phyloP scores from a whole-genome alignment of 345 rosid species.

The Sonneratia alba region DNA sequence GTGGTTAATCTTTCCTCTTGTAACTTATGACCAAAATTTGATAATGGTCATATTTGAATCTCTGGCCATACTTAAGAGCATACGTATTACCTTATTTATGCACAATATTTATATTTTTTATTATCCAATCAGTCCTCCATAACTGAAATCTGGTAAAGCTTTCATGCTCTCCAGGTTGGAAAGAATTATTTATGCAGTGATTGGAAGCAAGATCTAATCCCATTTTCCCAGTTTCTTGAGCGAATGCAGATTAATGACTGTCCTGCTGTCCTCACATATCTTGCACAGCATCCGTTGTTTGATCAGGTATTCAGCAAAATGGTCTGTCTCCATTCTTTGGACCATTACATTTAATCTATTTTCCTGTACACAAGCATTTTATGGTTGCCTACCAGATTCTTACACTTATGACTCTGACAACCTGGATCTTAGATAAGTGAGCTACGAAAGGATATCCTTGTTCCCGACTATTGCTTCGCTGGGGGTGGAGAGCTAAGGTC shows the following conservation, averaged over 20 bases:
- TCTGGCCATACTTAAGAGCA: neutral
- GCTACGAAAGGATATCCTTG: constrained; percentile 68
- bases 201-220: constrained; percentile 97
- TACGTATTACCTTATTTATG: neutral
- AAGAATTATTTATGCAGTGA: constrained; percentile 80
- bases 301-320: constrained; percentile 49
- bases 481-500: constrained; percentile 92
- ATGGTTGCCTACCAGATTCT: neutral
- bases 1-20: constrained; percentile 34
- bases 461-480: constrained; percentile 87
- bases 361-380: neutral
- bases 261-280: constrained; percentile 55
- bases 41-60: neutral
- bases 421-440: constrained; percentile 57
- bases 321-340: neutral
- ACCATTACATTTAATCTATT: neutral
- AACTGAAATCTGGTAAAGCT: constrained; percentile 56
- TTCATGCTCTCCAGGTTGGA: constrained; percentile 74
- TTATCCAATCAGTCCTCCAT: constrained; percentile 3
- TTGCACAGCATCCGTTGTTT: constrained; percentile 93
- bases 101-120: neutral
- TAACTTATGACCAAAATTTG: neutral
- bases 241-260: constrained; percentile 45
- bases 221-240: constrained; percentile 82
- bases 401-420: constrained; percentile 11